Evolutionary conservation across 2,329 filamentous ascomycete species (phyloP).

Genomic region (Colletotrichum lentis): DNA sequence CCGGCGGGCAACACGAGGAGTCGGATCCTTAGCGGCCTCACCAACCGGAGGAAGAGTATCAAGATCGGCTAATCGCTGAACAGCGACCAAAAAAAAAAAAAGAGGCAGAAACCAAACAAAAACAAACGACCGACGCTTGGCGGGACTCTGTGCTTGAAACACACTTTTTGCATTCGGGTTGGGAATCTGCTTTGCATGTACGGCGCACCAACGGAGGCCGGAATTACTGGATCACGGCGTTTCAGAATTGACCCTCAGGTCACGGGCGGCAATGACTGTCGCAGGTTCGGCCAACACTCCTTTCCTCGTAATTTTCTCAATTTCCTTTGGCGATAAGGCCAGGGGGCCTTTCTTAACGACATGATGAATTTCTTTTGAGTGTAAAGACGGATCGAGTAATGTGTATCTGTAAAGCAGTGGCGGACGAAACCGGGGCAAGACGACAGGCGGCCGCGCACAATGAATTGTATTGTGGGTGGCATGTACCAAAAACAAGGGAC

Average conservation of each 20-base stretch:
- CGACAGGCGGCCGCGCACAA: slow-evolving; percentile 5
- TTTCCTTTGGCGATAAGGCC: neutral
- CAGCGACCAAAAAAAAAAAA: slow-evolving; percentile 13
- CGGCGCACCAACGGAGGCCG: slow-evolving; percentile 31
- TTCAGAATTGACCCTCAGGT: slow-evolving; percentile 26
- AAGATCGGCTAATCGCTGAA: slow-evolving; percentile 41
- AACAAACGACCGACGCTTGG: slow-evolving; percentile 5
- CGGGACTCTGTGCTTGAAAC: slow-evolving; percentile 20
- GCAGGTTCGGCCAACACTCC: slow-evolving; percentile 27
- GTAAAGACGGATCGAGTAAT: slow-evolving; percentile 30
- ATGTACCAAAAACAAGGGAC: slow-evolving; percentile 24
- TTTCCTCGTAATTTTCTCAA: neutral
- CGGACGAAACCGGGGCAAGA: slow-evolving; percentile 1
- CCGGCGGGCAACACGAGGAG: slow-evolving; percentile 42
- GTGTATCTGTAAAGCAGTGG: slow-evolving; percentile 27
- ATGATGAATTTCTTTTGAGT: slow-evolving; percentile 34
- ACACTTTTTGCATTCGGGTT: slow-evolving; percentile 27
- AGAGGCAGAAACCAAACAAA: slow-evolving; percentile 22
- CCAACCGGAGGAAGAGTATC: slow-evolving; percentile 53
- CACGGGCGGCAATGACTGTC: slow-evolving; percentile 13
- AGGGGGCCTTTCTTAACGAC: slow-evolving; percentile 13
- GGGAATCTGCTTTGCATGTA: slow-evolving; percentile 37
- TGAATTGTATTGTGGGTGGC: slow-evolving; percentile 27
- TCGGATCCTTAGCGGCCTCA: slow-evolving; percentile 48
- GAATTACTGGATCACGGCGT: slow-evolving; percentile 26